Evolutionary conservation across 148 eudicot species (phyloP), one percentile per base, ranked within the genome.

Genomic region (Rheum nobile): DNA sequence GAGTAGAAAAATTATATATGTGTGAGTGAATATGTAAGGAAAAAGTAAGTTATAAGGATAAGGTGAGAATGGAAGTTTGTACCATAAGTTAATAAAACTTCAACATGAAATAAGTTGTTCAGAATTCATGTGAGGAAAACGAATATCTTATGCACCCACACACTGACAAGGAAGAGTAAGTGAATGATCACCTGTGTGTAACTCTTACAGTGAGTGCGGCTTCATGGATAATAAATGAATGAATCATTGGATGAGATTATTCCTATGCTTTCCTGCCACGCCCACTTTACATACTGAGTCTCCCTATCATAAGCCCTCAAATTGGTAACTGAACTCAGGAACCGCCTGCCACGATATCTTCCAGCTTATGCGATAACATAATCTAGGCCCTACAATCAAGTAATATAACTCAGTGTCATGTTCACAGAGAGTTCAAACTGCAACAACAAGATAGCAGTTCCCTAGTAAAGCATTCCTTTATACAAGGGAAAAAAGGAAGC

Each of bases 251-350:
- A 96, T 77, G 97, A 77, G 79, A 96, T 96, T 67, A 96, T 84
- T 76, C 88, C 96, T 34, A 90, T 68, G 19, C 99, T 97, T 77
- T 96, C 99, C 74, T 89, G 83, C 99, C 97, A 92, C 31, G 99
- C 99, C 99, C 99, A 96, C 79, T 86, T 83, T 46, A 96, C 99
- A 77, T 96, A 96, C 61, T 92, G 96, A 31, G 97, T 92, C 79
- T 95, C 92, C 74, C 99, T 97, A 74, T 97, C 99, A 82, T 87
- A 96, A 50, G 96, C 87, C 83, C 85, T 80, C 87, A 96, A 82
- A 84, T 96, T 92, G 83, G 92, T 88, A 48, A 90, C 96, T 71
- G 92, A 83, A 72, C 88, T 84, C 42, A 95, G 87, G 22, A 96
- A 82, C 75, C 92, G 83, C 80, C 96, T 84, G 71, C 92, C 77